Percentiles rank a stretch among this genome's conserved stretches.
Evolutionary conservation across 257 asterid genomes (phyloP).

Genomic region (Penstemon eatonii): DNA sequence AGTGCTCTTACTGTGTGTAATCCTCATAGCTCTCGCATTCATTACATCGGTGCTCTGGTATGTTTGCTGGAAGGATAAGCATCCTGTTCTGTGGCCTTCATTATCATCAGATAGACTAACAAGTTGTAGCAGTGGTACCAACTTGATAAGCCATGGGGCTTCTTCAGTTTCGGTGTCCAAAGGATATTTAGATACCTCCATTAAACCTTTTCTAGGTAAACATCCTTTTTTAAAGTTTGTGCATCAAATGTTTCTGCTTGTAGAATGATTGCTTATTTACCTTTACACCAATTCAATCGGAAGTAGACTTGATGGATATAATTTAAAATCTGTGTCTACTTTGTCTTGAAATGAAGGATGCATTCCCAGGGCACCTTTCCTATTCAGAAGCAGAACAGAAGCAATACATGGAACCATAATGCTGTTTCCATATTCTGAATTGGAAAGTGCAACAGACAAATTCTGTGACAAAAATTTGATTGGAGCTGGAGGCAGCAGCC

Average conservation of each 20-base stretch:
- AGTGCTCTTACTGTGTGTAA: conserved; percentile 52
- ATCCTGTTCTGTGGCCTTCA: conserved; percentile 45
- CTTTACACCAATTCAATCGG: not conserved
- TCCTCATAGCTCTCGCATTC: conserved; percentile 53
- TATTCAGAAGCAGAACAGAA: conserved; percentile 51
- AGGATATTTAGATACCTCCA: conserved; percentile 39
- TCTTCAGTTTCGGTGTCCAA: conserved; percentile 43
- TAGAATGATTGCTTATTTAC: not conserved
- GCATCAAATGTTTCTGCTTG: not conserved
- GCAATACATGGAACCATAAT: conserved; percentile 58
- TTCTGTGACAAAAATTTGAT: conserved; percentile 74
- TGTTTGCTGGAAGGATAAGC: conserved; percentile 46
- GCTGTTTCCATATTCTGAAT: conserved; percentile 71
- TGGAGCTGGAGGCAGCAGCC: conserved; percentile 95
- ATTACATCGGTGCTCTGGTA: conserved; percentile 51
- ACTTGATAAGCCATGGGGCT: conserved; percentile 58
- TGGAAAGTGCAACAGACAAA: conserved; percentile 73
- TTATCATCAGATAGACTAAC: conserved; percentile 62
- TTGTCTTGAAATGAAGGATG: conserved; percentile 59
- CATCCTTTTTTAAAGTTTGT: not conserved
- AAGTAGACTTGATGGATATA: conserved; percentile 14
- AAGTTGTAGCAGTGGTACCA: conserved; percentile 60
- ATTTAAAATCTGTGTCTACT: conserved; percentile 17
- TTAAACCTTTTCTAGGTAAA: conserved; percentile 50
- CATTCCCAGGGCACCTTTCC: conserved; percentile 53